Base-by-base conservation (phyloP, 768 basidiomycete species). In the Auriscalpium orientale region DNA sequence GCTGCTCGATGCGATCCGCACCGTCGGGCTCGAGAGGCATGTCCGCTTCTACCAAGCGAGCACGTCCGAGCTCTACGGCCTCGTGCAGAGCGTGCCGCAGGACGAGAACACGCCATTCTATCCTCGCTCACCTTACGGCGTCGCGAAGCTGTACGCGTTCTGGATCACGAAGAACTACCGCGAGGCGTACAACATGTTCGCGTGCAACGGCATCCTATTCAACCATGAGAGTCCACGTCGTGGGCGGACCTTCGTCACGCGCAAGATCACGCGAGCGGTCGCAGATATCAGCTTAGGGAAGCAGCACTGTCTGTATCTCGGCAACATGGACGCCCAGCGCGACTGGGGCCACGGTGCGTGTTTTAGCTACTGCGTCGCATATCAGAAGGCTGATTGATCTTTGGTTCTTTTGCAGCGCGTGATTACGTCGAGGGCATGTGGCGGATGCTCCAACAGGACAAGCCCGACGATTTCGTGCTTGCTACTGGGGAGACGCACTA, bases 351-450 rank as follows among this genome's bases (percentile, higher is more conserved):
- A 98, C 71, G 94, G 89, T 91, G 56, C 52, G 81, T 72, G 44
- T 16, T 16, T 49, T 21, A 49, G 51, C 38, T 57, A n/a, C 44
- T 49, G 33, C 43, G 22, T 45, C 49, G 7, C 8, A 13, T 36
- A 5, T n/a, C 49, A 15, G 49, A 46, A 22, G n/a, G 53, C 34
- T 54, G 44, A 44, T 22, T 22, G 51, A 46, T 28, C 40, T 44
- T 47, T 43, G 38, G 12, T 33, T 36, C 15, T 33, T 5, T 9
- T 37, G 20, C 57, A 90, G 89, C 89, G 50, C 83, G 82, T 57
- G 89, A 92, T 69, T 97, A 95, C 68, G 88, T 97, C 10, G 95
- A 98, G 72, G 95, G 95, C 43, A 97, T 97, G 95, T 97, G 94
- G 93, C 79, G 79, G 66, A 93, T 98, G 83, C 83, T 98, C 46